Evolutionary conservation across 2,329 filamentous ascomycete genomes (phyloP).

Genomic region (Cadophora luteo-olivacea): DNA sequence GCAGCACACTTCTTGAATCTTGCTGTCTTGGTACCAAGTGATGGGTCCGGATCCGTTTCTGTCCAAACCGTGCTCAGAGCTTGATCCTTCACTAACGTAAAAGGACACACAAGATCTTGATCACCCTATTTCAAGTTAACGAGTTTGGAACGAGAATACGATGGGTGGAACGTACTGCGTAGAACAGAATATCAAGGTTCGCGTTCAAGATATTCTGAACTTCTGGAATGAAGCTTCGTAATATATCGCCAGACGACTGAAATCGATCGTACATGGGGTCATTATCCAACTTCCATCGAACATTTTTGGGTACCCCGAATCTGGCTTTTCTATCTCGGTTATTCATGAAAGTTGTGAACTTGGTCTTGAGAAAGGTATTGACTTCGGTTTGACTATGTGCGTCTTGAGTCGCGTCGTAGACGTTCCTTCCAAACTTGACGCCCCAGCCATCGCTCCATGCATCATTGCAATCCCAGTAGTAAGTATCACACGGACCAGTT

Average conservation of each 20-base stretch:
- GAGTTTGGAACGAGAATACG: slow-evolving; percentile 18
- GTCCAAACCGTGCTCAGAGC: slow-evolving; percentile 22
- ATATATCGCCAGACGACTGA: not conserved
- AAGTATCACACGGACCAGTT: not conserved
- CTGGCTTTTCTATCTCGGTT: not conserved
- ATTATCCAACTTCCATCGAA: not conserved
- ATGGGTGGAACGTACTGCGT: slow-evolving; percentile 22
- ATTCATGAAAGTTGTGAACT: not conserved
- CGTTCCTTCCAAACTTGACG: not conserved
- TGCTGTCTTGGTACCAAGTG: slow-evolving; percentile 35
- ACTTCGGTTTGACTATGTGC: not conserved
- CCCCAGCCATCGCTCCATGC: not conserved
- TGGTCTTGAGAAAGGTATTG: not conserved
- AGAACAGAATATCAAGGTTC: slow-evolving; percentile 33
- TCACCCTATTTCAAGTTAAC: slow-evolving; percentile 25
- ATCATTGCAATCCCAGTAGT: not conserved
- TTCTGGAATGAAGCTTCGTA: not conserved
- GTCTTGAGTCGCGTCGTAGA: not conserved
- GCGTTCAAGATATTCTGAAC: slow-evolving; percentile 18
- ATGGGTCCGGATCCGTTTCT: slow-evolving; percentile 12
- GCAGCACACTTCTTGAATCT: slow-evolving; percentile 33
- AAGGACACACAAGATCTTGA: slow-evolving; percentile 32
- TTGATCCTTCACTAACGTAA: not conserved
- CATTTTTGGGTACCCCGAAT: not conserved
- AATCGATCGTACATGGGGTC: not conserved